Base-by-base conservation (phyloP, 495 filamentous ascomycete species). In the Podospora conica region DNA sequence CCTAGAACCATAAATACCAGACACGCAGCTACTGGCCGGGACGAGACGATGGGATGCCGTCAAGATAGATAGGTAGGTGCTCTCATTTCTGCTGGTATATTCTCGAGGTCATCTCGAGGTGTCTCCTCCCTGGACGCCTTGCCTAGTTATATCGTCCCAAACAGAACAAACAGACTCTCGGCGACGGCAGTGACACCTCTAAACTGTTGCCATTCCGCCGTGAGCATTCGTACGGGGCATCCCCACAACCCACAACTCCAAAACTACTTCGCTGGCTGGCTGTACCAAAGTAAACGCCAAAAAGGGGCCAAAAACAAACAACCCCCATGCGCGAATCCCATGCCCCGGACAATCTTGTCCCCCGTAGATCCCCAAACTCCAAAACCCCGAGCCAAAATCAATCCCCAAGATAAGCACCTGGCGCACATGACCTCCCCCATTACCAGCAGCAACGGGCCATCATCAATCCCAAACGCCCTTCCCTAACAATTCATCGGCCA, bases 361-460 rank as follows among this genome's bases (percentile, higher is more conserved):
- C 57, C 25, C 15, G 18, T 23, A 12, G 40, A 53, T 54, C 55
- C 29, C 31, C 25, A 58, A n/a, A 62, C 11, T n/a, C 24, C 24
- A 40, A 28, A 0, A 15, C 27, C 25, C 12, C 53, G 12, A 3
- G 6, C 12, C 28, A 61, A 53, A 8, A 20, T 58, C 57, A 72
- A 20, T 70, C 66, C 72, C 72, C 71, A 64, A 74, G 65, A 62
- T 64, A 63, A 9, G 20, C 54, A 48, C 31, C 33, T 31, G 23
- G 7, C 29, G 53, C 8, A 22, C 33, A 48, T 48, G 11, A 1
- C 9, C 11, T 15, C 33, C 12, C 15, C 33, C 15, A 48, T 18
- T 18, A 2, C 33, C 15, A 48, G 15, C 15, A 7, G n/a, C n/a
- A n/a, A n/a, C n/a, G n/a, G n/a, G n/a, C n/a, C 15, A n/a, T 6